These are phyloP conservation scores for Emmonsiellopsis sp. DNA, from an alignment of 2,329 filamentous ascomycete genomes.

Conservation along the genomic window DNA sequence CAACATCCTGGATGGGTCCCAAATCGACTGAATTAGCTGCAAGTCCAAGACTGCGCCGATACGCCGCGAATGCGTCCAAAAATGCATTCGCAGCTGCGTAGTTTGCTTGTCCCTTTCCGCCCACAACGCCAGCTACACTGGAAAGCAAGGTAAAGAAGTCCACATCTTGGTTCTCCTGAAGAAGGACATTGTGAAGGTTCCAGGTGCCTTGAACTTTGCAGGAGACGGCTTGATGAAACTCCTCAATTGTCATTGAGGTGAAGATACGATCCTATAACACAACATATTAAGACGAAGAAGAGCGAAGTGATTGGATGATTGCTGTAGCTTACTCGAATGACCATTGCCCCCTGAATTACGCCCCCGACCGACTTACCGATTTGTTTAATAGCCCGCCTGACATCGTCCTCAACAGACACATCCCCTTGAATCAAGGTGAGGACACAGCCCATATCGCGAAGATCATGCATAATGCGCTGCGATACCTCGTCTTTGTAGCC, in stretches of 20 bases:
- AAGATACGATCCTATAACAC: conserved; percentile 3
- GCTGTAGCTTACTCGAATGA: conserved; percentile 12
- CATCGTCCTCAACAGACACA: conserved; percentile 5
- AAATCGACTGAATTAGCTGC: conserved; percentile 20
- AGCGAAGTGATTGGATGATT: not conserved
- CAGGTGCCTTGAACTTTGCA: conserved; percentile 20
- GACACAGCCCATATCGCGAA: conserved; percentile 8
- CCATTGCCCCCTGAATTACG: conserved; percentile 9
- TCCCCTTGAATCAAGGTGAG: conserved; percentile 10
- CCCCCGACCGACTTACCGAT: not conserved
- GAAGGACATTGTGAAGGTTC: conserved; percentile 16
- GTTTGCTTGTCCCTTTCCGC: conserved; percentile 11
- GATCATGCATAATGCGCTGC: conserved; percentile 10
- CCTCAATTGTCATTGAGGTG: conserved; percentile 13
- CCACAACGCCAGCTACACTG: conserved; percentile 7
- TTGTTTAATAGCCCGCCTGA: not conserved
- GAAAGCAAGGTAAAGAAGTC: conserved; percentile 22
- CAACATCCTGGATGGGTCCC: conserved; percentile 24
- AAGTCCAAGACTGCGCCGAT: conserved; percentile 17
- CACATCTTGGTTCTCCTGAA: conserved; percentile 5
- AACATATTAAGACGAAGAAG: not conserved
- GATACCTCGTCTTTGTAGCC: conserved; percentile 23
- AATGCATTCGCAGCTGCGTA: conserved; percentile 13
- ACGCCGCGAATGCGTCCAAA: conserved; percentile 17
- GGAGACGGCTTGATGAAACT: conserved; percentile 8